phyloP scores from a whole-genome alignment of 2,329 filamentous ascomycete genomes.

The Diaporthe destruens region DNA sequence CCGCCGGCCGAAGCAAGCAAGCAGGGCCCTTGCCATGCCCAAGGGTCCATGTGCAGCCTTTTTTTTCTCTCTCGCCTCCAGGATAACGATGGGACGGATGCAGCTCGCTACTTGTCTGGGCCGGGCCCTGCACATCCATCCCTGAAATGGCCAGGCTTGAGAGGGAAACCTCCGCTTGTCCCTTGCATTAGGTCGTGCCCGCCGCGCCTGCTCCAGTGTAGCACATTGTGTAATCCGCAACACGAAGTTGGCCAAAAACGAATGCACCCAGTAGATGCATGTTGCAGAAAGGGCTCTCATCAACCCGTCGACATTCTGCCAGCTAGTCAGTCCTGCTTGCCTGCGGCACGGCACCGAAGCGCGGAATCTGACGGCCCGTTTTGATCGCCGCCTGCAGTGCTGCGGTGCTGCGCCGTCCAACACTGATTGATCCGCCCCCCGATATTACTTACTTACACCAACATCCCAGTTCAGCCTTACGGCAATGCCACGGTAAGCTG shows the following conservation, averaged over 20 bases:
- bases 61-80: not conserved
- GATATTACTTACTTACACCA: slow-evolving; percentile 25
- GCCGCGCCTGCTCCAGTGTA: slow-evolving; percentile 7
- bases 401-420: slow-evolving; percentile 17
- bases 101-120: slow-evolving; percentile 22
- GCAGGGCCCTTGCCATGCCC: slow-evolving; percentile 6
- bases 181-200: slow-evolving; percentile 41
- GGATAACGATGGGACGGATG: slow-evolving; percentile 32
- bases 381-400: not conserved
- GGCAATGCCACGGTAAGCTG: slow-evolving; percentile 32
- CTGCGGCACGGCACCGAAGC: not conserved
- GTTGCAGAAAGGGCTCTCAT: not conserved
- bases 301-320: not conserved
- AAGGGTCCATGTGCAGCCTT: slow-evolving; percentile 22
- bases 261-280: slow-evolving; percentile 5
- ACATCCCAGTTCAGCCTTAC: slow-evolving; percentile 36
- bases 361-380: not conserved
- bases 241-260: not conserved
- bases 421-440: not conserved
- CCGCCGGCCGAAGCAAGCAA: slow-evolving; percentile 4
- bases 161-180: slow-evolving; percentile 29
- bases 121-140: slow-evolving; percentile 37
- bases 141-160: slow-evolving; percentile 32
- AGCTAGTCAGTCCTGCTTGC: too few relatives aligned
- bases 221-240: slow-evolving; percentile 29